Evolutionary conservation across 345 rosid species (phyloP).

Genomic region (Capsella bursapastoris): DNA sequence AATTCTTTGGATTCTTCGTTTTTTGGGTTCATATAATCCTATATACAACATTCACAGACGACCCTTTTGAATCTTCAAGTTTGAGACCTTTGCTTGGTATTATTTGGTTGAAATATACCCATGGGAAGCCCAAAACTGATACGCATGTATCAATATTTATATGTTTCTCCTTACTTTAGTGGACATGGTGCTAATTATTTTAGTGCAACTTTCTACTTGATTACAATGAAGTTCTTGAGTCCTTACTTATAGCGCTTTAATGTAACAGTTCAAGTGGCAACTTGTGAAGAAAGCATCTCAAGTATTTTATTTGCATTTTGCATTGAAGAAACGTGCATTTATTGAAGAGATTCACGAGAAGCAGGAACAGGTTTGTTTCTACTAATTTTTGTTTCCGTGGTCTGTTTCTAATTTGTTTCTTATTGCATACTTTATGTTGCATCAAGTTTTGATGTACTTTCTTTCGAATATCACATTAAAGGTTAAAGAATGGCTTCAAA

Average conservation of each 20-base stretch:
- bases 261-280: slow-evolving; percentile 85
- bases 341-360: slow-evolving; percentile 97
- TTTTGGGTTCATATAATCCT: not conserved
- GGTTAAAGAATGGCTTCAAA: slow-evolving; percentile 99
- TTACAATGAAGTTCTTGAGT: slow-evolving; percentile 17
- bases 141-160: not conserved
- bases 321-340: slow-evolving; percentile 86
- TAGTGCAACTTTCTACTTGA: not conserved
- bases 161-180: slow-evolving; percentile 10
- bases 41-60: not conserved
- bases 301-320: slow-evolving; percentile 87
- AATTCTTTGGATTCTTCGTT: not conserved
- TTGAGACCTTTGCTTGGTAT: not conserved
- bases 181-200: slow-evolving; percentile 5
- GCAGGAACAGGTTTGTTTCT: slow-evolving; percentile 84
- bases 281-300: slow-evolving; percentile 89
- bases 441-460: slow-evolving; percentile 55
- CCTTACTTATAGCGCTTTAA: slow-evolving; percentile 15
- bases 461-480: slow-evolving; percentile 60
- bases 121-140: not conserved
- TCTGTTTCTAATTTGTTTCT: slow-evolving; percentile 3
- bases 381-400: slow-evolving; percentile 16
- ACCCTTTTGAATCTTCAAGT: not conserved
- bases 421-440: slow-evolving; percentile 36
- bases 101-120: slow-evolving; percentile 5